These are phyloP conservation scores for Phytophthora foliorum DNA, from an alignment of 352 stramenopile genomes.

Conservation along the genomic window DNA sequence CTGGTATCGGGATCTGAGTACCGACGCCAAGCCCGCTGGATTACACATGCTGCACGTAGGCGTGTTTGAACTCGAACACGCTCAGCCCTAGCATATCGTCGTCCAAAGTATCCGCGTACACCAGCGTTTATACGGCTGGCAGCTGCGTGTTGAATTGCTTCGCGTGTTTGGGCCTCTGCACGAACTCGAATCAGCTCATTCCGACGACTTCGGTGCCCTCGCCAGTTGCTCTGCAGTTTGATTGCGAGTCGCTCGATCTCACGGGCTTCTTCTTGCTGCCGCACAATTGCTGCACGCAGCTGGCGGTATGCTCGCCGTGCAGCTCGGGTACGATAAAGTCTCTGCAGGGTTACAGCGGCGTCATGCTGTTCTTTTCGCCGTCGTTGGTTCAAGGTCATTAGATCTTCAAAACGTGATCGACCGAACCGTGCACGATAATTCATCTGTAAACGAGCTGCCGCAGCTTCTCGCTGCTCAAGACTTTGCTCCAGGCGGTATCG, in stretches of 20 bases:
- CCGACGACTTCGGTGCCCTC: slow-evolving; percentile 51
- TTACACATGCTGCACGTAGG: slow-evolving; percentile 49
- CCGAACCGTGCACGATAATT: slow-evolving; percentile 71
- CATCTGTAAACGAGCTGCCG: slow-evolving; percentile 58
- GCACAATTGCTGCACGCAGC: slow-evolving; percentile 54
- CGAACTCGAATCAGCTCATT: slow-evolving; percentile 45
- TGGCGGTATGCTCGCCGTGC: slow-evolving; percentile 62
- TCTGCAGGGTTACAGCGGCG: slow-evolving; percentile 64
- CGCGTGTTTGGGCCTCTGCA: slow-evolving; percentile 40
- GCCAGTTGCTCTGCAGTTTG: slow-evolving; percentile 76
- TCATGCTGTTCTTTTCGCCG: slow-evolving; percentile 61
- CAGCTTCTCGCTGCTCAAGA: slow-evolving; percentile 49
- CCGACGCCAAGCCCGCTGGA: slow-evolving; percentile 63
- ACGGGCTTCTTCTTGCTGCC: slow-evolving; percentile 46
- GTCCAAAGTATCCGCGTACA: slow-evolving; percentile 71
- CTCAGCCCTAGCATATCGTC: slow-evolving; percentile 45
- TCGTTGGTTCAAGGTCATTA: slow-evolving; percentile 74
- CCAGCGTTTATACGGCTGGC: slow-evolving; percentile 74
- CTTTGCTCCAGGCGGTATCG: slow-evolving; percentile 62
- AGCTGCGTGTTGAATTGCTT: slow-evolving; percentile 46
- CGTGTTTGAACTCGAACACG: slow-evolving; percentile 50
- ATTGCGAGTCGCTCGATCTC: slow-evolving; percentile 54
- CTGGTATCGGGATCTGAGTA: slow-evolving; percentile 55
- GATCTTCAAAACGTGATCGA: slow-evolving; percentile 74
- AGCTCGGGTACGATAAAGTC: slow-evolving; percentile 66